phyloP scores from a whole-genome alignment of 1,284 basidiomycete species.

The Heterobasidion annosum region DNA sequence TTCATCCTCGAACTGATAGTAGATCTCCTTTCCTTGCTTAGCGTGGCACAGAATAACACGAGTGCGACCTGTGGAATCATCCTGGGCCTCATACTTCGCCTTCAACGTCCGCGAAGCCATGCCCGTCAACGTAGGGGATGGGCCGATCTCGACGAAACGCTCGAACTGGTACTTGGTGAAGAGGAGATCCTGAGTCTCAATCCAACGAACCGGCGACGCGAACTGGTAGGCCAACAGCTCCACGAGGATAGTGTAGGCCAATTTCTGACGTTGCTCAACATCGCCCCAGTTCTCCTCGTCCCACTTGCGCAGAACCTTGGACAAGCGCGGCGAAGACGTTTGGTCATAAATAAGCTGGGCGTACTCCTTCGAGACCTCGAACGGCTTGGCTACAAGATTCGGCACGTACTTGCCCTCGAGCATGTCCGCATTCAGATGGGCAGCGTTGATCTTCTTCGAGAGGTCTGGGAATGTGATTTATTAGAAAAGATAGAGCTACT shows the following conservation, averaged over 20 bases:
- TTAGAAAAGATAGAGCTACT: slow-evolving; percentile 1
- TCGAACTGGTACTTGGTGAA: slow-evolving; percentile 90
- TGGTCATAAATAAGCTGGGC: slow-evolving; percentile 94
- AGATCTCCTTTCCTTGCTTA: slow-evolving; percentile 95
- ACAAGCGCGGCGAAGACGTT: slow-evolving; percentile 87
- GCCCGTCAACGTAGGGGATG: slow-evolving; percentile 90
- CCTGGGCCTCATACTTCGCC: slow-evolving; percentile 90
- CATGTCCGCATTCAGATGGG: slow-evolving; percentile 86
- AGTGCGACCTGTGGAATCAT: slow-evolving; percentile 76
- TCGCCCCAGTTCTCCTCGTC: slow-evolving; percentile 86
- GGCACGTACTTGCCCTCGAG: slow-evolving; percentile 94
- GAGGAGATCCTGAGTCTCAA: slow-evolving; percentile 94
- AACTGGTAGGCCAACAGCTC: slow-evolving; percentile 97
- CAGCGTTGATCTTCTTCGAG: slow-evolving; percentile 94
- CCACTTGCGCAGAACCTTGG: slow-evolving; percentile 91
- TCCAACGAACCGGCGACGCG: slow-evolving; percentile 95
- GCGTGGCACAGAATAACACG: slow-evolving; percentile 88
- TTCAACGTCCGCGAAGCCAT: slow-evolving; percentile 95
- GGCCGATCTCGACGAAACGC: slow-evolving; percentile 92
- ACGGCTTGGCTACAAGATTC: slow-evolving; percentile 93
- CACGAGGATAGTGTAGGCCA: slow-evolving; percentile 93
- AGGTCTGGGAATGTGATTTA: slow-evolving; percentile 52
- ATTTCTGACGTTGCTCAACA: slow-evolving; percentile 77
- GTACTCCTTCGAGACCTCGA: slow-evolving; percentile 85
- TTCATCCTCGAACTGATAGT: slow-evolving; percentile 96